phyloP scores from a whole-genome alignment of 495 filamentous ascomycete species.

The Trichoderma erinaceum region DNA sequence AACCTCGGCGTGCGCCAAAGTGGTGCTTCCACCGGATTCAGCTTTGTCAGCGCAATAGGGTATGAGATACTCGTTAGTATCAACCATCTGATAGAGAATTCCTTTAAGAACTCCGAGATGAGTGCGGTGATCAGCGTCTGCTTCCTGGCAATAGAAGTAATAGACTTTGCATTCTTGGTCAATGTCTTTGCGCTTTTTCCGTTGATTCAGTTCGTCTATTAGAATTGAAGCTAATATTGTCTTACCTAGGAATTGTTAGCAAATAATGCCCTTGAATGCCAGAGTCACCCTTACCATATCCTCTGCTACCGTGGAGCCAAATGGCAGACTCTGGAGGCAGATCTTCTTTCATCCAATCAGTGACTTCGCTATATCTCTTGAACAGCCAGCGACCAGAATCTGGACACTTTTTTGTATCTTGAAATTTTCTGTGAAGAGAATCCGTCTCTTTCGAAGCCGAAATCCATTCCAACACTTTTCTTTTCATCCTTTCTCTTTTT shows the following conservation, averaged over 20 bases:
- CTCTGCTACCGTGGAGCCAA: not conserved
- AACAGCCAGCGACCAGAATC: not conserved
- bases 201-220: not conserved
- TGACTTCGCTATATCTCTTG: not conserved
- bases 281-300: not conserved
- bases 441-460: not conserved
- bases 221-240: not conserved
- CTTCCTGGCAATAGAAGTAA: slow-evolving; percentile 2
- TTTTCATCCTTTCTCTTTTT: not conserved
- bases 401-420: not conserved
- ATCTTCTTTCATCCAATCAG: not conserved
- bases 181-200: not conserved
- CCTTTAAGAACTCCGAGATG: not conserved
- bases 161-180: not conserved
- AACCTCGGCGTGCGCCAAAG: not conserved
- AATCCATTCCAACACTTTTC: not conserved
- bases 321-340: not conserved
- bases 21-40: not conserved
- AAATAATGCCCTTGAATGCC: not conserved
- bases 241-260: not conserved
- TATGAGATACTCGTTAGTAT: not conserved
- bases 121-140: not conserved
- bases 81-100: not conserved
- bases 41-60: not conserved
- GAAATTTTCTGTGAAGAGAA: not conserved